A percentile compares a stretch with the other conserved stretches of the same genome.
Conservation (phyloP, 2,329 filamentous ascomycete species). For the Purpureocillium lavendulum region DNA sequence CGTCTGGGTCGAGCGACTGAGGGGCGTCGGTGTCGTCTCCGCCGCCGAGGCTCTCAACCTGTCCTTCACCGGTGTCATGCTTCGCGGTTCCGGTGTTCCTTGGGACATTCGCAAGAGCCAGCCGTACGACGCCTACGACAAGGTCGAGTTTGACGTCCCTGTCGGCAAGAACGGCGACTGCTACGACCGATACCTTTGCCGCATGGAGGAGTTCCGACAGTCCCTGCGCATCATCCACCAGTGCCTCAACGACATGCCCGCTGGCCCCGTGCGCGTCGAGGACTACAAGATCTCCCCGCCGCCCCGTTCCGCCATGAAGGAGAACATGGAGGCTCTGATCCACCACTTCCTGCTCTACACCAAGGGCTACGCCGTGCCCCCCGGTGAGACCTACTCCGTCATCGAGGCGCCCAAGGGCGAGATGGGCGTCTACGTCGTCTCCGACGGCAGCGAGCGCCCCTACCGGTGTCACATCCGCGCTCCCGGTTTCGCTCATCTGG, state of each 20-base stretch:
- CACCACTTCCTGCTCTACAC: constrained; percentile 99
- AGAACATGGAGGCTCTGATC: constrained; percentile 99
- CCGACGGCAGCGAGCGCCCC: constrained; percentile 89
- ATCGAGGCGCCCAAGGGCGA: constrained; percentile 99
- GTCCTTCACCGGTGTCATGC: constrained; percentile 94
- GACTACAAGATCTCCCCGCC: constrained; percentile 98
- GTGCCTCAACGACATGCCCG: constrained; percentile 97
- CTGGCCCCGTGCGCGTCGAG: constrained; percentile 88
- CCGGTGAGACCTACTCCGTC: constrained; percentile 94
- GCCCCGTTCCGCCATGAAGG: constrained; percentile 97
- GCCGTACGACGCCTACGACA: constrained; percentile 94
- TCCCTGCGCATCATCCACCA: constrained; percentile 97
- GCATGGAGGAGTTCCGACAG: constrained; percentile 99
- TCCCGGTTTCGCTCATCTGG: constrained; percentile 90
- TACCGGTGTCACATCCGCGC: constrained; percentile 97
- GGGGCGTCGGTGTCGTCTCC: constrained; percentile 83
- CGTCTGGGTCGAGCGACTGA: constrained; percentile 93
- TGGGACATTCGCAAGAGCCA: constrained; percentile 96
- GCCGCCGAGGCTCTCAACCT: constrained; percentile 95
- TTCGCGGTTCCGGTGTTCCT: constrained; percentile 89
- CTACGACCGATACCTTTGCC: constrained; percentile 97
- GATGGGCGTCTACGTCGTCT: constrained; percentile 96
- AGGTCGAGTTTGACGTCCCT: constrained; percentile 97
- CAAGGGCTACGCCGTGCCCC: constrained; percentile 95
- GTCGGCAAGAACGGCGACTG: constrained; percentile 96